Evolutionary conservation across 176 grass and related monocot genomes (phyloP), one percentile per base, ranked within the genome.

Genomic region (Tuctoria greenei): DNA sequence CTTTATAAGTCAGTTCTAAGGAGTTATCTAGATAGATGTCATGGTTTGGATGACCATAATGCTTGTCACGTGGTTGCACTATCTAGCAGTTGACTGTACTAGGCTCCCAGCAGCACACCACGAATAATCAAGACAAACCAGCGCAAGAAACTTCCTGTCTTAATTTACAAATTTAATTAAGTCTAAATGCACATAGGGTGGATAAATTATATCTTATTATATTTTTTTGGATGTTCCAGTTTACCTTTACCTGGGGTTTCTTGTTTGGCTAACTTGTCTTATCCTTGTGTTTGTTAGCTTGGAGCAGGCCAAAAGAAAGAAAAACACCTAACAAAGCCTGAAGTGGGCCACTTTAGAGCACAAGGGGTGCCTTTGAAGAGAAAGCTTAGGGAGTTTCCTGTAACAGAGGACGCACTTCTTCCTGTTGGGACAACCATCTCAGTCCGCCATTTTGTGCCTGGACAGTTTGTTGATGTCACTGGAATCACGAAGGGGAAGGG

Each of bases 261-360:
- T 56, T 55, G 52, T 24, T 56, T 23, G 9, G 34, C 55, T 55
- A 68, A 73, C 64, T 87, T 79, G 37, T 62, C 2, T 39, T 79
- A n/a, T 28, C 47, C 26, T 77, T 76, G 67, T 80, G 72, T 74
- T 65, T 82, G 8, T 79, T 81, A 99, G 95, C 72, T 99, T 3
- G 95, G 95, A n/a, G 91, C 95, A 63, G 95, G 95, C 7, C 95
- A 99, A 77, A 99, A 99, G 87, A 99, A 99, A 77, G 95, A 99
- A 84, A 99, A 99, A n/a, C 95, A 99, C 86, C 87, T 99, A 59
- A 90, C 84, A 52, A 99, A 92, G 54, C 74, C 95, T 31, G 95
- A 99, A 85, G 82, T 90, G 36, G 89, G 95, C 12, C 95, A 99
- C 65, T 99, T 95, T 41, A 99, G 95, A 81, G 74, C 91, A 15